phyloP scores from a whole-genome alignment of 1,284 basidiomycete genomes.

The Puccinia sorghi region DNA sequence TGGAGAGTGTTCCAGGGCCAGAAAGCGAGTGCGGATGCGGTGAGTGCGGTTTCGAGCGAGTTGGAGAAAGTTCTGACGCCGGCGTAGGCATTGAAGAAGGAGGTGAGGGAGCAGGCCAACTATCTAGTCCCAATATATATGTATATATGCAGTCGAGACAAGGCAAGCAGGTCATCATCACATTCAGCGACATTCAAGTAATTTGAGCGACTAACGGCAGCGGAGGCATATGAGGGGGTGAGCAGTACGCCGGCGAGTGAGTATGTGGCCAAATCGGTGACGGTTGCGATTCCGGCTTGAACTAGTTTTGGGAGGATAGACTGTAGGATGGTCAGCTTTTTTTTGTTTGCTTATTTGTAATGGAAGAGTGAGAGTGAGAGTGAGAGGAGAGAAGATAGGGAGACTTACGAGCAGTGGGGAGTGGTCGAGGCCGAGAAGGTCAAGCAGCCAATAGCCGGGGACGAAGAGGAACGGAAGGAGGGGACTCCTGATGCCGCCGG shows the following conservation, averaged over 20 bases:
- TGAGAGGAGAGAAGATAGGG: slow-evolving; percentile 48
- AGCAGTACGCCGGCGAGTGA: slow-evolving; percentile 67
- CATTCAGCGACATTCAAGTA: neutral
- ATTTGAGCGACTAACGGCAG: slow-evolving; percentile 63
- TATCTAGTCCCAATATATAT: slow-evolving; percentile 58
- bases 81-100: slow-evolving; percentile 81
- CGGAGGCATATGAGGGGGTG: slow-evolving; percentile 66
- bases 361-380: neutral
- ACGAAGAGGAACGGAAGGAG: slow-evolving; percentile 66
- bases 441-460: slow-evolving; percentile 73
- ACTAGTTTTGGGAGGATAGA: slow-evolving; percentile 69
- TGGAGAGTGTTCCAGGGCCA: slow-evolving; percentile 69
- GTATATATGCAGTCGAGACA: no score
- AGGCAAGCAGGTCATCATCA: neutral
- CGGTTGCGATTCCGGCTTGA: slow-evolving; percentile 76
- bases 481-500: slow-evolving; percentile 58
- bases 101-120: slow-evolving; percentile 78
- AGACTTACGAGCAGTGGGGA: slow-evolving; percentile 63
- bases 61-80: slow-evolving; percentile 89
- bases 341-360: no score
- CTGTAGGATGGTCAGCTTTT: slow-evolving; percentile 52
- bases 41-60: slow-evolving; percentile 84
- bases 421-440: slow-evolving; percentile 64
- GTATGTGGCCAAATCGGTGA: slow-evolving; percentile 75
- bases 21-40: slow-evolving; percentile 72